Percentiles rank a stretch among this genome's conserved stretches.
Evolutionary conservation across 192 early-diverging fungal species (phyloP).

Genomic region (Coemansia sp.): DNA sequence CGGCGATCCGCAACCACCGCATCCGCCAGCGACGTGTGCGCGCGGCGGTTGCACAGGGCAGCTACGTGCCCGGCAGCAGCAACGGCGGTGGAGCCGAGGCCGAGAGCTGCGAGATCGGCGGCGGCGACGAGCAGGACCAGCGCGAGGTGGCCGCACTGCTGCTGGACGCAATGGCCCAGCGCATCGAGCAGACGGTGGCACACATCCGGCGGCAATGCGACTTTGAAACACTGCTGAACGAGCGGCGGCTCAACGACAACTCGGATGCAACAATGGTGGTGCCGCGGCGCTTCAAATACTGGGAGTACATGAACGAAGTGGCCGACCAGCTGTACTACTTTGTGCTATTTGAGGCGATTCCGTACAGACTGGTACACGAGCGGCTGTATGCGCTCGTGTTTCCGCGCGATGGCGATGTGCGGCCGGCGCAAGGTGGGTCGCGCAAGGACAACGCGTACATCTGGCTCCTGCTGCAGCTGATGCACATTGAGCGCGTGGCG

Average conservation of each 20-base stretch:
- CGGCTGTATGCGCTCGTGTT: constrained; percentile 58
- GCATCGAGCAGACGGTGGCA: constrained; percentile 34
- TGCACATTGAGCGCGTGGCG: constrained; percentile 63
- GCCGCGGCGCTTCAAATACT: constrained; percentile 63
- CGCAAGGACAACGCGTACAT: constrained; percentile 71
- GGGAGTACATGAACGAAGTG: constrained; percentile 72
- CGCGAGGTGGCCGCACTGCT: constrained; percentile 33
- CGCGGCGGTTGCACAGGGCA: constrained; percentile 42
- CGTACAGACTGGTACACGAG: constrained; percentile 55
- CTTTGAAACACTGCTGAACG: constrained; percentile 47
- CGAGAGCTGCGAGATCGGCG: constrained; percentile 4
- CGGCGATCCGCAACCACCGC: constrained; percentile 55
- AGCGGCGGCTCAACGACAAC: constrained; percentile 33
- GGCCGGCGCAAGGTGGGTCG: constrained; percentile 19
- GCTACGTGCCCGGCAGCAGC: constrained; percentile 23
- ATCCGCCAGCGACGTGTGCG: constrained; percentile 38
- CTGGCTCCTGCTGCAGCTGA: constrained; percentile 69
- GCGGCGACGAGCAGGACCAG: constrained; percentile 23
- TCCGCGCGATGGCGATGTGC: constrained; percentile 51
- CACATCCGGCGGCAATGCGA: constrained; percentile 50
- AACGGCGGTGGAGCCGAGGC: neutral
- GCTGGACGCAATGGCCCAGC: constrained; percentile 43
- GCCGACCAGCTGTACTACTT: constrained; percentile 75
- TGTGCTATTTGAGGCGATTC: constrained; percentile 55
- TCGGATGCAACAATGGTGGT: constrained; percentile 57